Evolutionary conservation across 352 stramenopile species (phyloP).

Genomic region (Phytophthora fragariaefolia): DNA sequence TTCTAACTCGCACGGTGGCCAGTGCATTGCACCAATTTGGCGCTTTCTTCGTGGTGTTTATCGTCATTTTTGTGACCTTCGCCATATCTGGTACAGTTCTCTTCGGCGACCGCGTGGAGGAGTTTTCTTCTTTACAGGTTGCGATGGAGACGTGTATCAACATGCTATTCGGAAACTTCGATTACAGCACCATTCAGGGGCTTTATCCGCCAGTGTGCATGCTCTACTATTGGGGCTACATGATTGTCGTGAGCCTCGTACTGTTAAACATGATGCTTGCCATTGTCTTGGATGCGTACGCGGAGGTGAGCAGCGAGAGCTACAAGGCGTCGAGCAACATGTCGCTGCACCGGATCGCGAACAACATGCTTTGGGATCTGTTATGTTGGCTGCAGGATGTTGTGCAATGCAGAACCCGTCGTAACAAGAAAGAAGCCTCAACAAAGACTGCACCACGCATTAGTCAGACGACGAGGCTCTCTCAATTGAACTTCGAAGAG

Average conservation of each 20-base stretch:
- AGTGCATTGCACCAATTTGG: slow-evolving; percentile 57
- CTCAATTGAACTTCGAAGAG: neutral
- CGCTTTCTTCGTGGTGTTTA: slow-evolving; percentile 64
- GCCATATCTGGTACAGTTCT: slow-evolving; percentile 52
- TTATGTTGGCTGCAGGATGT: slow-evolving; percentile 21
- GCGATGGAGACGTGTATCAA: slow-evolving; percentile 67
- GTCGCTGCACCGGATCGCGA: slow-evolving; percentile 31
- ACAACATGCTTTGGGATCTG: slow-evolving; percentile 31
- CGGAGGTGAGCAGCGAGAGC: slow-evolving; percentile 39
- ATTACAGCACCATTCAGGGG: slow-evolving; percentile 55
- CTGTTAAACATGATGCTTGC: slow-evolving; percentile 80
- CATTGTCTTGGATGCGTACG: slow-evolving; percentile 54
- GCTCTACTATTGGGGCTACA: slow-evolving; percentile 74
- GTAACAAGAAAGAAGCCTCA: slow-evolving; percentile 13
- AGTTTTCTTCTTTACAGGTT: slow-evolving; percentile 50
- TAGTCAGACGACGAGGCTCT: neutral
- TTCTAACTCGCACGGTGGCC: slow-evolving; percentile 30
- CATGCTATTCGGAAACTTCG: slow-evolving; percentile 74
- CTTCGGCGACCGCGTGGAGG: slow-evolving; percentile 60
- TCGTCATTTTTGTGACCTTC: slow-evolving; percentile 66
- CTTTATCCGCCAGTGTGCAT: slow-evolving; percentile 50
- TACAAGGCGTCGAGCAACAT: slow-evolving; percentile 35
- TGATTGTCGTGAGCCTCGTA: slow-evolving; percentile 57
- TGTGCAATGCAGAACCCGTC: neutral
- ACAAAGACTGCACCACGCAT: slow-evolving; percentile 10